Percentiles rank a stretch among this genome's conserved stretches.
Conservation (phyloP, 1,284 basidiomycete species). For the Rhodotorula sp. region DNA sequence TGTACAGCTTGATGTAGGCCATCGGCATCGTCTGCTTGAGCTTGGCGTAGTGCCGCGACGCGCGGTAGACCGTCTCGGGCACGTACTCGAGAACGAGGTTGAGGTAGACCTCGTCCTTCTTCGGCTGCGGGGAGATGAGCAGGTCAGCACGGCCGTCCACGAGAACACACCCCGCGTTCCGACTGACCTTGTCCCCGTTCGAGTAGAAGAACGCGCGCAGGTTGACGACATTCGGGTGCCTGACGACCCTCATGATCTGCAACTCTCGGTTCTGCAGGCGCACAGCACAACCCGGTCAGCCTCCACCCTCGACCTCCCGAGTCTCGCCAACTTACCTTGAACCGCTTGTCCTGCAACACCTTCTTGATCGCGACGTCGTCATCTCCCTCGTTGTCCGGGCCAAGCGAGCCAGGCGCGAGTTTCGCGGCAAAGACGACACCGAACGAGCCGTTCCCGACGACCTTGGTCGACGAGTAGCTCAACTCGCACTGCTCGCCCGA, state of each 20-base stretch:
- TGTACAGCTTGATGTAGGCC: conserved; percentile 88
- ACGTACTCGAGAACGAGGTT: conserved; percentile 99
- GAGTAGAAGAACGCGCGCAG: conserved; percentile 99
- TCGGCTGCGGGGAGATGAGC: conserved; percentile 34
- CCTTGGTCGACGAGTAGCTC: conserved; percentile 95
- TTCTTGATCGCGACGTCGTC: conserved; percentile 99
- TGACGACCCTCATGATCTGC: conserved; percentile 98
- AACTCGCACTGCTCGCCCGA: conserved; percentile 83
- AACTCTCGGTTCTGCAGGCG: conserved; percentile 87
- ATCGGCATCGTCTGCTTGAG: conserved; percentile 99
- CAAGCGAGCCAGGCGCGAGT: conserved; percentile 49
- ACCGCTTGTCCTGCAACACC: conserved; percentile 98
- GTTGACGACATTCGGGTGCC: conserved; percentile 97
- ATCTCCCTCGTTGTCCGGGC: conserved; percentile 45
- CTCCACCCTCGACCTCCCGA: background rate
- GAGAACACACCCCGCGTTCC: conserved; percentile 10
- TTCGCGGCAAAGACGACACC: conserved; percentile 88
- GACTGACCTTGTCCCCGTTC: conserved; percentile 89
- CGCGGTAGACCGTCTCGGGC: conserved; percentile 98
- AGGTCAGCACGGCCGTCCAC: background rate
- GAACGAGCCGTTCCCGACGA: conserved; percentile 97
- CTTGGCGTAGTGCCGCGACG: conserved; percentile 97
- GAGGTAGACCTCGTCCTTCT: conserved; percentile 99
- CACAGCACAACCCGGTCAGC: background rate
- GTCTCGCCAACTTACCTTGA: conserved; percentile 70